Evolutionary conservation across 2,329 filamentous ascomycete genomes (phyloP).

Genomic region (Fusarium nodosum): DNA sequence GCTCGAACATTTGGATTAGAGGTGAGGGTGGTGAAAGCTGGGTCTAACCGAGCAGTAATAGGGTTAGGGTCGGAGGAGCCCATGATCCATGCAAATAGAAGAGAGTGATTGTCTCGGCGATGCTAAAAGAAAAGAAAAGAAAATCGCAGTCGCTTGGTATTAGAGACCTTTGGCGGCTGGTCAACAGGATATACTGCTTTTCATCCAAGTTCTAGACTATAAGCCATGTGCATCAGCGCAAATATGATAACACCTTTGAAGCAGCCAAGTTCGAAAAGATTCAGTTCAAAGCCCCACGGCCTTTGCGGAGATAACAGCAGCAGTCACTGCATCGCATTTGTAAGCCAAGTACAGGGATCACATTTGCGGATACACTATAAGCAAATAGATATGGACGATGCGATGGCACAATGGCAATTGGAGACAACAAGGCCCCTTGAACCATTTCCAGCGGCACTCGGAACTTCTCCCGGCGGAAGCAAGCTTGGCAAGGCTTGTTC

Average conservation of each 20-base stretch:
- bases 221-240: not conserved
- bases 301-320: slow-evolving; percentile 6
- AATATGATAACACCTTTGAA: not conserved
- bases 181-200: not conserved
- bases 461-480: not conserved
- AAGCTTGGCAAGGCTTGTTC: too few species aligned
- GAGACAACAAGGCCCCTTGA: not conserved
- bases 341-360: too few species aligned
- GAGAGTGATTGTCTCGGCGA: not conserved
- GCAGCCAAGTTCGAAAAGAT: not conserved
- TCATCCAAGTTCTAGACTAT: not conserved
- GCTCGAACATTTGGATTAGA: not conserved
- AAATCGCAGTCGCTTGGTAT: not conserved
- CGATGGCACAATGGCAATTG: not conserved
- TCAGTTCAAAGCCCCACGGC: not conserved
- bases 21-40: not conserved
- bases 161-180: not conserved
- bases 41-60: slow-evolving; percentile 1
- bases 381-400: too few species aligned
- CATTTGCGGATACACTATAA: too few species aligned
- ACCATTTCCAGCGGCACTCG: not conserved
- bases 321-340: not conserved
- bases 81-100: not conserved
- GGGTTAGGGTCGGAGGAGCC: not conserved
- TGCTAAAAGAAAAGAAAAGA: not conserved